Percentiles rank a stretch among this genome's conserved stretches.
Conservation (phyloP, 768 basidiomycete species). For the Leucocoprinus leucothites region DNA sequence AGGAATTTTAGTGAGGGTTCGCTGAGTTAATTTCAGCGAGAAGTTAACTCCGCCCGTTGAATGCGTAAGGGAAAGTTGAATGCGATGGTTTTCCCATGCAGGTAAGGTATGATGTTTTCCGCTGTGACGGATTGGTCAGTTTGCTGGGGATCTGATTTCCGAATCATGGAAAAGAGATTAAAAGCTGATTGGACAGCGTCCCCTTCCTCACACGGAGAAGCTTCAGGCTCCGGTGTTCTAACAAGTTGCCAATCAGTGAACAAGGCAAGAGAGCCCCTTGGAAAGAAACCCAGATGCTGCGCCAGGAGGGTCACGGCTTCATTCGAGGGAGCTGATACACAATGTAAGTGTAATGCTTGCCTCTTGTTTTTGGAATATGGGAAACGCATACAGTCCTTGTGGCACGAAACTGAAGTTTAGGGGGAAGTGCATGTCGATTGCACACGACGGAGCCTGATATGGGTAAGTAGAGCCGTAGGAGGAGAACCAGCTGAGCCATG, state of each 20-base stretch:
- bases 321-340: no score
- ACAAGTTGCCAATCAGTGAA: background rate
- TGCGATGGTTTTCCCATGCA: background rate
- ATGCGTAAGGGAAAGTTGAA: background rate
- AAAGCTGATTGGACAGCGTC: background rate
- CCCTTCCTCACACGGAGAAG: background rate
- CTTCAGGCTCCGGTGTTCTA: background rate
- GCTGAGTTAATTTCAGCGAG: background rate
- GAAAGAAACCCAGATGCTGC: background rate
- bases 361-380: no score
- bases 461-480: no score
- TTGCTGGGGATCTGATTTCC: conserved; percentile 6
- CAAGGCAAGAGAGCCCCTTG: background rate
- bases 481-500: background rate
- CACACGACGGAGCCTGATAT: no score
- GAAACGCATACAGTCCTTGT: no score
- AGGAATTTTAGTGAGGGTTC: background rate
- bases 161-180: background rate
- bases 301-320: background rate
- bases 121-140: background rate
- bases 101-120: background rate
- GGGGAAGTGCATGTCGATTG: no score
- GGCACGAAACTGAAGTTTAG: no score
- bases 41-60: background rate
- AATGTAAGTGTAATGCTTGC: no score